Evolutionary conservation across 352 stramenopile species (phyloP).

Genomic region (Phytophthora uliginosa): DNA sequence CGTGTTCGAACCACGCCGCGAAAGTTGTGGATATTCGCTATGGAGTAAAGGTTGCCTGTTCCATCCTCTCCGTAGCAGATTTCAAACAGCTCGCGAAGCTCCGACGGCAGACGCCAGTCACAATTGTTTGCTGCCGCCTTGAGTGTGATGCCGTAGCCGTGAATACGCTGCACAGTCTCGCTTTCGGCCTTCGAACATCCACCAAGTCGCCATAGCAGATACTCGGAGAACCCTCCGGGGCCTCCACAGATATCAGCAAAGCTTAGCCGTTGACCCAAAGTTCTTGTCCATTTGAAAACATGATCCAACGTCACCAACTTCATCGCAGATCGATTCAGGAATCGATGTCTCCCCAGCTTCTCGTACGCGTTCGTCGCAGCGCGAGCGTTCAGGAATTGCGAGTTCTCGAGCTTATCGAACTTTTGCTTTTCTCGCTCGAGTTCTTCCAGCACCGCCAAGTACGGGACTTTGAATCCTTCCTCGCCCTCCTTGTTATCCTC

Average conservation of each 20-base stretch:
- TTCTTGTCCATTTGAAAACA: slow-evolving; percentile 61
- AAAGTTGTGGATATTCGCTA: slow-evolving; percentile 71
- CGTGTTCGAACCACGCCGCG: slow-evolving; percentile 39
- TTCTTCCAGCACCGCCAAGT: slow-evolving; percentile 38
- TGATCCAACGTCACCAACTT: slow-evolving; percentile 84
- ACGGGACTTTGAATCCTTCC: slow-evolving; percentile 7
- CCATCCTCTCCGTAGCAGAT: slow-evolving; percentile 77
- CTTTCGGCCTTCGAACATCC: background rate
- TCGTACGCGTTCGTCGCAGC: slow-evolving; percentile 67
- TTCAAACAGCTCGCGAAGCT: slow-evolving; percentile 36
- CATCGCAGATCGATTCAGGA: slow-evolving; percentile 87
- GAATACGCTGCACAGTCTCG: slow-evolving; percentile 4
- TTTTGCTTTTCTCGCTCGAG: slow-evolving; percentile 49
- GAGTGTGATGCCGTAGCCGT: slow-evolving; percentile 80
- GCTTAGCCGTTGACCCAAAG: slow-evolving; percentile 34
- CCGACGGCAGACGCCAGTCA: slow-evolving; percentile 52
- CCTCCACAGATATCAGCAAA: slow-evolving; percentile 87
- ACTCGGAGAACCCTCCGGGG: slow-evolving; percentile 85
- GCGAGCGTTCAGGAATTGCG: slow-evolving; percentile 53
- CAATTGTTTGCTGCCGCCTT: slow-evolving; percentile 49
- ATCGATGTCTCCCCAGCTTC: slow-evolving; percentile 61
- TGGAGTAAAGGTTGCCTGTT: slow-evolving; percentile 74
- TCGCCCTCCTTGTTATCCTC: background rate
- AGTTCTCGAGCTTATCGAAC: slow-evolving; percentile 48
- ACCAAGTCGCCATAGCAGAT: slow-evolving; percentile 65